Conservation (phyloP, 139 green algal species). For the Astrephomene gubernaculifera region DNA sequence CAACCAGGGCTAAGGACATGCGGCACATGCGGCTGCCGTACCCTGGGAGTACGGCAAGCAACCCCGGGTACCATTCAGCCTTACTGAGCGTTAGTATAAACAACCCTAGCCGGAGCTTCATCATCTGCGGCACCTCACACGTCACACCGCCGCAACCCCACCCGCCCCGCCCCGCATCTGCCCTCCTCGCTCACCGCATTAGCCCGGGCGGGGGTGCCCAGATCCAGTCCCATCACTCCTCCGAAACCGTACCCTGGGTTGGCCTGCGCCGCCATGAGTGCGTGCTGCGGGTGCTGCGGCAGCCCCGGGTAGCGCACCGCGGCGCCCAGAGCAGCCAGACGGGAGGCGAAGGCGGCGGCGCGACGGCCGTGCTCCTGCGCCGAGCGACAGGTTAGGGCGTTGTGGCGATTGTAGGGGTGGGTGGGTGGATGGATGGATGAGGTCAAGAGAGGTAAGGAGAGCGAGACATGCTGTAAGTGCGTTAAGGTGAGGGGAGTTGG, state of each 20-base stretch:
- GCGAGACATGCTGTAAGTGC: no score
- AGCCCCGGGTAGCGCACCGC: conserved; percentile 81
- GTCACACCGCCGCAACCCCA: neutral
- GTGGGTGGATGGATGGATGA: no score
- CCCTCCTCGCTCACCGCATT: conserved; percentile 45
- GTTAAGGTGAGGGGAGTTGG: no score
- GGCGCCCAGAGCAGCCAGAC: conserved; percentile 58
- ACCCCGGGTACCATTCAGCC: no score
- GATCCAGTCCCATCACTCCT: conserved; percentile 77
- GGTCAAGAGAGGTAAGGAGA: no score
- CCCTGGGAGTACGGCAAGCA: no score
- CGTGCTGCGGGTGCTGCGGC: conserved; percentile 67
- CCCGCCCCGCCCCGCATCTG: neutral
- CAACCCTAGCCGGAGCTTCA: no score
- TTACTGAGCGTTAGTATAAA: no score
- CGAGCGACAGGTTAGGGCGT: neutral
- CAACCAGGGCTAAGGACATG: no score
- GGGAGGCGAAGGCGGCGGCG: conserved; percentile 59
- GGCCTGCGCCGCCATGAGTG: conserved; percentile 55
- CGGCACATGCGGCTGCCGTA: no score
- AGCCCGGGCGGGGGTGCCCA: conserved; percentile 51
- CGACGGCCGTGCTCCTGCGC: conserved; percentile 72
- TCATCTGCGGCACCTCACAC: neutral
- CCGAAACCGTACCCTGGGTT: conserved; percentile 81
- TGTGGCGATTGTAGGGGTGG: no score